These are phyloP conservation scores for Phallus indusiatus DNA, from an alignment of 768 basidiomycete genomes.

Conservation along the genomic window DNA sequence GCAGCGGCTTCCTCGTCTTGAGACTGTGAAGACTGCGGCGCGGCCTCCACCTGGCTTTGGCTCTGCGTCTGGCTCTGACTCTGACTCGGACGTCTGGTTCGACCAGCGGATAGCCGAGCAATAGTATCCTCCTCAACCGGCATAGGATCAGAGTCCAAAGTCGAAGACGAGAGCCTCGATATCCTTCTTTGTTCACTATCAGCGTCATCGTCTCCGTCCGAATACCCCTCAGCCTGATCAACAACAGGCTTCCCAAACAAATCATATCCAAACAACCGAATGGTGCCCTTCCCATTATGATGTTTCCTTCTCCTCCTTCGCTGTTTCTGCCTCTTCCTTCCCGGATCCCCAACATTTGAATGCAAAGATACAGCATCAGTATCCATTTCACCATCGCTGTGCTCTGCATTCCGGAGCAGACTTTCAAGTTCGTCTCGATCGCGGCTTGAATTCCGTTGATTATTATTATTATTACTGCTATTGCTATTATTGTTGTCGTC, in stretches of 20 bases:
- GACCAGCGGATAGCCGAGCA: conserved; percentile 33
- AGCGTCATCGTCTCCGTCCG: conserved; percentile 31
- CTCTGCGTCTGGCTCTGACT: conserved; percentile 8
- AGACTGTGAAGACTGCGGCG: conserved; percentile 18
- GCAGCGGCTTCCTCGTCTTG: conserved; percentile 21
- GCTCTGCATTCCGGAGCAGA: conserved; percentile 34
- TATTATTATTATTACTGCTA: conserved; percentile 14
- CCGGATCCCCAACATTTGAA: conserved; percentile 40
- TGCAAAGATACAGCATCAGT: conserved; percentile 57
- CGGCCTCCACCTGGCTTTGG: conserved; percentile 13
- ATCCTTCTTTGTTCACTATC: conserved; percentile 7
- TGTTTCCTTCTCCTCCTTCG: conserved; percentile 17
- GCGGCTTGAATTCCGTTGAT: conserved; percentile 20
- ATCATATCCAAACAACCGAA: conserved; percentile 57
- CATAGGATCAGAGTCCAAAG: conserved; percentile 64
- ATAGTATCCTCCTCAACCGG: conserved; percentile 52
- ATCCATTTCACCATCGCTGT: conserved; percentile 37
- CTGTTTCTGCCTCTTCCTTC: conserved; percentile 26
- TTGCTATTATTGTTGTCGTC: conserved; percentile 17
- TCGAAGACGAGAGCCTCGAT: conserved; percentile 28
- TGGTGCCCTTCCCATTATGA: conserved; percentile 18
- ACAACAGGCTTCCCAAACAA: conserved; percentile 59
- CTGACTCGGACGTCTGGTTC: conserved; percentile 17
- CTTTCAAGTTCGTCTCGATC: conserved; percentile 36
- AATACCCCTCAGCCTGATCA: conserved; percentile 33